A percentile compares a stretch with the other conserved stretches of the same genome.
Conservation (phyloP, 2,329 filamentous ascomycete genomes). For the Sarocladiaceae sp. region DNA sequence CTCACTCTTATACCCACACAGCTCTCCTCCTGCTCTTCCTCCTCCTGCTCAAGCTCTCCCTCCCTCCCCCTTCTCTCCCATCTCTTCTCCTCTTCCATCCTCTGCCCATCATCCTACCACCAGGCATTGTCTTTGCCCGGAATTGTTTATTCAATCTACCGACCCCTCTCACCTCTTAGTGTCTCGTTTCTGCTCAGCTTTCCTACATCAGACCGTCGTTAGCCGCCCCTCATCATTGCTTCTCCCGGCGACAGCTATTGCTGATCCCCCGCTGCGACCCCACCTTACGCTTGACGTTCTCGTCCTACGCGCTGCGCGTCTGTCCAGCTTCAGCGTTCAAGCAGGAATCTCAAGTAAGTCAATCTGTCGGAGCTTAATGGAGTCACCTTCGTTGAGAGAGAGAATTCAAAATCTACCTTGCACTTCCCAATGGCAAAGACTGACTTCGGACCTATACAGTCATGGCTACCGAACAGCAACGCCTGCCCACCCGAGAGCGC, state of each 20-base stretch:
- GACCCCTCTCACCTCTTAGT: too few relatives aligned
- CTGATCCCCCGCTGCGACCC: conserved; percentile 6
- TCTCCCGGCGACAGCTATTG: conserved; percentile 4
- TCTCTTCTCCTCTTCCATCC: not conserved
- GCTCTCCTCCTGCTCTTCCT: not conserved
- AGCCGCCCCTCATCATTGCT: not conserved
- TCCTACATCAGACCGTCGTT: not conserved
- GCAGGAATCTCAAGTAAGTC: too few relatives aligned
- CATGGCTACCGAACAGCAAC: conserved; percentile 31
- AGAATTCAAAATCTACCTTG: too few relatives aligned
- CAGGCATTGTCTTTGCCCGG: too few relatives aligned
- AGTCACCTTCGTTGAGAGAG: too few relatives aligned
- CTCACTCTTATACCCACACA: not conserved
- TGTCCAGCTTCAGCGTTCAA: too few relatives aligned
- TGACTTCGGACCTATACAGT: conserved; percentile 7
- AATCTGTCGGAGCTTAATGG: too few relatives aligned
- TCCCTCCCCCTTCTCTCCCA: not conserved
- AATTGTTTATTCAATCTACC: too few relatives aligned
- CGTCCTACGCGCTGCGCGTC: too few relatives aligned
- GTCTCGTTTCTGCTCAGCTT: not conserved
- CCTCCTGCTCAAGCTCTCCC: not conserved
- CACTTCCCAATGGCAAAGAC: too few relatives aligned
- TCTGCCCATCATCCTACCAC: not conserved
- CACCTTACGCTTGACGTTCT: not conserved
- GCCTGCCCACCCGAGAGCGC: conserved; percentile 60